Base-by-base conservation (phyloP, 345 rosid genomes). In the Raphanus raphanistrum region DNA sequence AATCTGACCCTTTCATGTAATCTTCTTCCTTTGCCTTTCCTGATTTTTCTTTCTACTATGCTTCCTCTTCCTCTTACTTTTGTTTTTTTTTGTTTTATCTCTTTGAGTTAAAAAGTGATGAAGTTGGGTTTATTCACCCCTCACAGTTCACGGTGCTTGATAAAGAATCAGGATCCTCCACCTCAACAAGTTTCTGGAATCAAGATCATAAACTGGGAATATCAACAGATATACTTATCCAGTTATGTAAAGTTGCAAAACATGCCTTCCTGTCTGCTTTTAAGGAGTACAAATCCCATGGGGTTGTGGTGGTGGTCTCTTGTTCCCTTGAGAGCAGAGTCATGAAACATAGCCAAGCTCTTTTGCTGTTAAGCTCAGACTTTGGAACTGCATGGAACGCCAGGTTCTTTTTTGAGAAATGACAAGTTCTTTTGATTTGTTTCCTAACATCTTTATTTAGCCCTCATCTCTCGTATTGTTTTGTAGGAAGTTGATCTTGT, bases 341-440 rank as follows among this genome's bases (percentile, higher is more conserved):
- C 62, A 84, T 89, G 96, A 88, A 81, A 84, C 97, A 91, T 76
- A 89, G 98, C 84, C 87, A 76, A 83, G 86, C 92, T 7, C 58
- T 93, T 72, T 66, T 96, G 80, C 76, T 91, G 86, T 82, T 96
- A 32, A 93, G 97, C 83, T 85, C 88, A 66, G 99, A 96, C 84
- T 93, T 86, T 38, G 88, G 81, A 41, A 91, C 96, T 61, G 97
- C 98, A 5, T 96, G 99, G 97, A 96, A 90, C 79, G 85, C 91
- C 48, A 89, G 99, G 99, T 93, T 10, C 72, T 67, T 72, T 1
- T n/a, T n/a, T n/a, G n/a, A n/a, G 26, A 36, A 50, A 33, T 25
- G 48, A 16, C 0, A n/a, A 36, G 1, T 11, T 50, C 8, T 4
- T 33, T 64, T 77, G 4, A 55, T 41, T 5, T 66, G 70, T 61